Conservation (phyloP, 2,329 filamentous ascomycete species). For the Penicillium sumatraense region DNA sequence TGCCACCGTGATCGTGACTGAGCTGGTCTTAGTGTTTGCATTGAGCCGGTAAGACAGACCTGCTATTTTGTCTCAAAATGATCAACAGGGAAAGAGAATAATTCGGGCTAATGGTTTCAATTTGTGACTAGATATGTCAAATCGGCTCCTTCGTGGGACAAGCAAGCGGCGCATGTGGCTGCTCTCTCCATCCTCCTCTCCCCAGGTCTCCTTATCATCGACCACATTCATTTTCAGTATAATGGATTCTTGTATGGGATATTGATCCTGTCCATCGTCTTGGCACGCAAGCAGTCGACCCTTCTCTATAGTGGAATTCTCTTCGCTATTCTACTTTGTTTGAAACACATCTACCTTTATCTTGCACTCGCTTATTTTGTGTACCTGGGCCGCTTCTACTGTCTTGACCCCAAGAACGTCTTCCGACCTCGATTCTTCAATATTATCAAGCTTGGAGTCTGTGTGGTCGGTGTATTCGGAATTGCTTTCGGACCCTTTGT, state of each 20-base stretch:
- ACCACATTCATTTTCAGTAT: constrained; percentile 99
- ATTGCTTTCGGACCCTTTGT: constrained; percentile 90
- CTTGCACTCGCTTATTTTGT: constrained; percentile 95
- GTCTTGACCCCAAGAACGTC: constrained; percentile 75
- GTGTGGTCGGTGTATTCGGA: constrained; percentile 72
- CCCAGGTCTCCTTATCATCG: constrained; percentile 92
- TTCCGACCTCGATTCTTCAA: constrained; percentile 79
- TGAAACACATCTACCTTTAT: constrained; percentile 99
- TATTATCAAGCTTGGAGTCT: constrained; percentile 77
- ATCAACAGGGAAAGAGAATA: neutral
- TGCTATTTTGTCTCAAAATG: neutral
- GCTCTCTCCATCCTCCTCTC: constrained; percentile 89
- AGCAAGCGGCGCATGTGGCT: constrained; percentile 78
- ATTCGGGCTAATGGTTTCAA: no score
- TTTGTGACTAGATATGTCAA: constrained; percentile 69
- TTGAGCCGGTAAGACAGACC: constrained; percentile 67
- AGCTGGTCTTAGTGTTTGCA: constrained; percentile 82
- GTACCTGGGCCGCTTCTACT: constrained; percentile 87
- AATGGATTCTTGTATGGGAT: constrained; percentile 96
- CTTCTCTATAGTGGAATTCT: constrained; percentile 78
- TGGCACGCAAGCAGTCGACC: constrained; percentile 76
- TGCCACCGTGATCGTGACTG: constrained; percentile 81
- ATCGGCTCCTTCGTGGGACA: constrained; percentile 67
- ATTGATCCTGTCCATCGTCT: constrained; percentile 80
- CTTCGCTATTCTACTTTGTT: constrained; percentile 84